Base-by-base conservation (phyloP, 2,329 filamentous ascomycete genomes). In the Thelonectria olida region DNA sequence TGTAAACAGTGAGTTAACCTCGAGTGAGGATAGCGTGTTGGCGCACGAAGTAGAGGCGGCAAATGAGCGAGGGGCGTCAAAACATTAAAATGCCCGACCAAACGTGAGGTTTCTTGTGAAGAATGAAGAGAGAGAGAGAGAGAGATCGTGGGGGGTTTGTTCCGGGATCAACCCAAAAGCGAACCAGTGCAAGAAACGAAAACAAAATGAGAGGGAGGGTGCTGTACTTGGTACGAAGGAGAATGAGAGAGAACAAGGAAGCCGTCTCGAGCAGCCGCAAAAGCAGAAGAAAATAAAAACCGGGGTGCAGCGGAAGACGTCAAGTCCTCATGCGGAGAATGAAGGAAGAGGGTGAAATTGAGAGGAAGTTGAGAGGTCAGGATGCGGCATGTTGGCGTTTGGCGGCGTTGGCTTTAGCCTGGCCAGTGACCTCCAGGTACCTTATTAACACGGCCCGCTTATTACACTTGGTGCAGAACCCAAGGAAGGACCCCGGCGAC, bases 1-100 rank as follows among this genome's bases (percentile, higher is more conserved):
- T 34, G 28, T 39, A n/a, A 15, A 5, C 44, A 13, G 12, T 19
- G 8, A n/a, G 34, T 41, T 22, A 48, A 31, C 58, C 41, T 51
- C 52, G 50, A 31, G 41, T n/a, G 19, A 28, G 31, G 45, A 39
- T 25, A 50, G 47, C 27, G 22, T n/a, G 34, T 31, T 50, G 28
- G 51, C 19, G 41, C 15, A 44, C 31, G 31, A 52, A 20, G 52
- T 47, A 51, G 47, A 57, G 39, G 49, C 38, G 56, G 56, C 23
- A 57, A 67, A 59, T 50, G 53, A 54, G 50, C 42, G 50, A 66
- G 67, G n/a, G 67, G 59, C 61, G 61, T 65, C 61, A 64, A 71
- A 67, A 59, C 68, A 56, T 50, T 17, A 53, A 54, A 36, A 39
- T 31, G 20, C 39, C 39, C 58, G 27, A 47, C 22, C 48, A 48